Evolutionary conservation across 176 grass and related monocot species (phyloP), one percentile per base, ranked within the genome.

Genomic region (Phragmites australis): DNA sequence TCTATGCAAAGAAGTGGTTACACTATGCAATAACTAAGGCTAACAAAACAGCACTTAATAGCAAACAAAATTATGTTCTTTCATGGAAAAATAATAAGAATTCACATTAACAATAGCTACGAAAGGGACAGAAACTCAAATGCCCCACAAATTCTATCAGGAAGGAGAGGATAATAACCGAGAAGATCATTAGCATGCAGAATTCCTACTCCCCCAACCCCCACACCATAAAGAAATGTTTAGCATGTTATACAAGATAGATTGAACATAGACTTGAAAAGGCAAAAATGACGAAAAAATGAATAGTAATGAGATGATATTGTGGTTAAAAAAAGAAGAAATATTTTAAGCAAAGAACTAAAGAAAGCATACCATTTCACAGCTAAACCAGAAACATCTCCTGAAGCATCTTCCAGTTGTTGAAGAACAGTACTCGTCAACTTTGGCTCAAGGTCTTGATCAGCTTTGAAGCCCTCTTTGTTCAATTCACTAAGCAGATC

Each of bases 371-470:
- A 97, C 90, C 93, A 97, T 97, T 97, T 97, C 68, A 97, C 90
- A 76, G 93, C 93, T 85, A 97, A 70, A 81, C 88, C 93, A 89
- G 93, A 97, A 69, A 97, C 90, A 90, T 97, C 93, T 78, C 90
- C 93, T 32, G 93, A 89, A 59, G 93, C 93, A 83, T 97, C 93
- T 45, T 97, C 88, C n/a, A 97, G 91, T 69, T 97, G 93, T 69
- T 91, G 90, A 76, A 97, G 90, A 68, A 97, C 86, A 75, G 78
- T 93, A 80, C 62, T 85, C 3, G 93, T 85, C 65, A 97, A 74
- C 61, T 97, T 97, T 25, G 72, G 53, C 68, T 93, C 90, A 16
- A 97, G 62, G 51, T 93, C 90, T 79, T 82, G 76, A 73, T 97
- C 90, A 72, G 88, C 83, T 91, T 84, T 93, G 74, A 97, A 97